Percentiles rank a stretch among this genome's conserved stretches.
Evolutionary conservation across 164 flowering plant genomes (phyloP).

Genomic region (Stephania japonica): DNA sequence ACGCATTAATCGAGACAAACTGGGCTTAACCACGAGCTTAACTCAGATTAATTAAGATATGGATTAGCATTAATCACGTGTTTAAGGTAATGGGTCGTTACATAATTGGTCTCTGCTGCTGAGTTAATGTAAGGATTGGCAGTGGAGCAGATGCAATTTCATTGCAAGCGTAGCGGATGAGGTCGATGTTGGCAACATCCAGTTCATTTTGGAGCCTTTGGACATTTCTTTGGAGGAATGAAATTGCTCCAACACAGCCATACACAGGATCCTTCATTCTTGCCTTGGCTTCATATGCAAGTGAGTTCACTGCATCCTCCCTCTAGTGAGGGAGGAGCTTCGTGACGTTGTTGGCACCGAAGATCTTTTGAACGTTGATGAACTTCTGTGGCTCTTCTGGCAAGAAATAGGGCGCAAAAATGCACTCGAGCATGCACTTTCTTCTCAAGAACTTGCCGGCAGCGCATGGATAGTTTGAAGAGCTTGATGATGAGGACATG

Average conservation of each 20-base stretch:
- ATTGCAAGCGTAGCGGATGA: constrained; percentile 48
- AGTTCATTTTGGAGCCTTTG: constrained; percentile 64
- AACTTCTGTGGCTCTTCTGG: constrained; percentile 78
- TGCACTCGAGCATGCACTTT: constrained; percentile 68
- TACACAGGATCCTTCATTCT: constrained; percentile 66
- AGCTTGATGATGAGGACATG: constrained; percentile 54
- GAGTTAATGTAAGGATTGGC: background rate
- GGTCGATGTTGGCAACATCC: constrained; percentile 55
- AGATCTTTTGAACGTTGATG: constrained; percentile 68
- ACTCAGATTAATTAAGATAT: no score
- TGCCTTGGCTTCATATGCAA: constrained; percentile 74
- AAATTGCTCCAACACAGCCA: constrained; percentile 72
- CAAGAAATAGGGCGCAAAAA: constrained; percentile 66
- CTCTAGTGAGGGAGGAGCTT: constrained; percentile 71
- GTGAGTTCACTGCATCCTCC: constrained; percentile 69
- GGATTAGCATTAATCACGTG: no score
- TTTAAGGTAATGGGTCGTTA: no score
- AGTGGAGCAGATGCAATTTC: constrained; percentile 23
- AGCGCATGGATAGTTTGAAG: constrained; percentile 77
- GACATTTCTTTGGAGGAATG: constrained; percentile 60
- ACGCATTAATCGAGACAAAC: no score
- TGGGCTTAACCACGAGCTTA: no score
- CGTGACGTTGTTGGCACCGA: constrained; percentile 71
- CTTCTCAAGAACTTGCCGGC: constrained; percentile 79
- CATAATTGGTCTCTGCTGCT: constrained; percentile 2